phyloP scores from a whole-genome alignment of 768 basidiomycete genomes.

The Podaxis rugospora region DNA sequence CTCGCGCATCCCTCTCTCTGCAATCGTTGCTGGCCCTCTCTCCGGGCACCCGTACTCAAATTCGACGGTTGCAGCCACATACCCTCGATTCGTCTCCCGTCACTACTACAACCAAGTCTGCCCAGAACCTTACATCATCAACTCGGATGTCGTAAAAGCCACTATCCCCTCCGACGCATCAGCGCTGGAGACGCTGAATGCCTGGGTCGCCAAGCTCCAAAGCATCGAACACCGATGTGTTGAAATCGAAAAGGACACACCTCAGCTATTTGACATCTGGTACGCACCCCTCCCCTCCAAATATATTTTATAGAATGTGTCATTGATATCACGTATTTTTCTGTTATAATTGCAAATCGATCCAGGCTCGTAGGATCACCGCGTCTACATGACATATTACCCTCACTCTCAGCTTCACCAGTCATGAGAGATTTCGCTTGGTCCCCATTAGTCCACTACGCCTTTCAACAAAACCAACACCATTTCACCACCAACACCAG shows the following conservation, averaged over 20 bases:
- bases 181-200: constrained; percentile 33
- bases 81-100: constrained; percentile 40
- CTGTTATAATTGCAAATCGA: no score
- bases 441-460: constrained; percentile 56
- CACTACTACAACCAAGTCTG: constrained; percentile 46
- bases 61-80: constrained; percentile 20
- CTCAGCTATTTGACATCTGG: constrained; percentile 52
- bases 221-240: constrained; percentile 44
- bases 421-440: constrained; percentile 51
- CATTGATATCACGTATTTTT: neutral
- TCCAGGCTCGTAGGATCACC: constrained; percentile 48
- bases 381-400: constrained; percentile 41
- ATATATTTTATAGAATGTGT: neutral
- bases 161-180: constrained; percentile 18
- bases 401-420: constrained; percentile 40
- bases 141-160: constrained; percentile 23
- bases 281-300: constrained; percentile 21
- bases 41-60: constrained; percentile 7
- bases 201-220: constrained; percentile 43
- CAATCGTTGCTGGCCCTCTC: constrained; percentile 42
- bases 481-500: constrained; percentile 27
- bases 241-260: constrained; percentile 30
- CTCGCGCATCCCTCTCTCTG: constrained; percentile 49
- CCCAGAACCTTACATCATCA: constrained; percentile 24
- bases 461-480: constrained; percentile 41